Evolutionary conservation across 306 rosid species (phyloP).

Genomic region (Prunus davidiana): DNA sequence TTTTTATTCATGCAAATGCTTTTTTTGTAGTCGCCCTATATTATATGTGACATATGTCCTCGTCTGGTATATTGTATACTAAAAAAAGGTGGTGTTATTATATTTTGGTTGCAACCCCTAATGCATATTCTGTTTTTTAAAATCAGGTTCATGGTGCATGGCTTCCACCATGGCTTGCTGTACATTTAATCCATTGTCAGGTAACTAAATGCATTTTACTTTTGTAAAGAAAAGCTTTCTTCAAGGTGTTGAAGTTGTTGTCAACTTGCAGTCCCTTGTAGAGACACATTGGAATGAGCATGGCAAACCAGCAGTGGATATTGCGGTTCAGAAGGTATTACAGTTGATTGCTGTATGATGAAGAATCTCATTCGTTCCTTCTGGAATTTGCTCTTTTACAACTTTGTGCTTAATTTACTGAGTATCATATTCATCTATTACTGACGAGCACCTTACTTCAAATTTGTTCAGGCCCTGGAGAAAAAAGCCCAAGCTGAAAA

Average conservation of each 20-base stretch:
- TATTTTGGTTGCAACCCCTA: slow-evolving; percentile 17
- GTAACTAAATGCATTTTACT: slow-evolving; percentile 38
- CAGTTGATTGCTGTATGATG: slow-evolving; percentile 20
- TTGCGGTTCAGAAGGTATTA: slow-evolving; percentile 64
- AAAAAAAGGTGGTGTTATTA: background rate
- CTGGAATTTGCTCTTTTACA: background rate
- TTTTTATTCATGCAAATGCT: background rate
- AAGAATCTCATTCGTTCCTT: background rate
- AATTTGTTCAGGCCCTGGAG: slow-evolving; percentile 58
- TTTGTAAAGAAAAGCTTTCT: slow-evolving; percentile 3
- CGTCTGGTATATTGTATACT: background rate
- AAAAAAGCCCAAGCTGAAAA: slow-evolving; percentile 70
- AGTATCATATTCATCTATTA: background rate
- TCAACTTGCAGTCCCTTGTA: slow-evolving; percentile 43
- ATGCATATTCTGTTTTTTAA: slow-evolving; percentile 24
- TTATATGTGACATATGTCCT: background rate
- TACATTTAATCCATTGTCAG: slow-evolving; percentile 52
- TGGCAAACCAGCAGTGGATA: slow-evolving; percentile 71
- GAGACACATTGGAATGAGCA: slow-evolving; percentile 66
- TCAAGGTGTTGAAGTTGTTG: slow-evolving; percentile 20
- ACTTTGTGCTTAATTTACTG: background rate
- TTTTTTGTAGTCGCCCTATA: background rate
- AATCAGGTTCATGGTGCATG: slow-evolving; percentile 81
- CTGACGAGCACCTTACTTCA: slow-evolving; percentile 14
- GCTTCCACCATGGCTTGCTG: slow-evolving; percentile 94